Evolutionary conservation across 1,284 basidiomycete genomes (phyloP).

Genomic region (Phaffia rhodozyma): DNA sequence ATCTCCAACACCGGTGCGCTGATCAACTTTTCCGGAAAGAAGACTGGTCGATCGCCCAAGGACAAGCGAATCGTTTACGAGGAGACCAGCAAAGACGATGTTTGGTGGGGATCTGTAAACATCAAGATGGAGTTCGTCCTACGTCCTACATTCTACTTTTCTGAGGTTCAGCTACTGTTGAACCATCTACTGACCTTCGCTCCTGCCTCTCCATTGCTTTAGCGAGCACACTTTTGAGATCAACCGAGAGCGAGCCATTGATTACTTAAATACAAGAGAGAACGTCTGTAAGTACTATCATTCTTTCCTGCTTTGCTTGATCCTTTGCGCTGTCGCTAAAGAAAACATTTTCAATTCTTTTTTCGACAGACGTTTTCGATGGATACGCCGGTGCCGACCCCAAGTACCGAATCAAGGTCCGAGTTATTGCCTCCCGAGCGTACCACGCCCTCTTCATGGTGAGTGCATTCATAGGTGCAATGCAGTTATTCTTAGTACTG

Average conservation of each 20-base stretch:
- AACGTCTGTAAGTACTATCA: conserved; percentile 54
- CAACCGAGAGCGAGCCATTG: conserved; percentile 98
- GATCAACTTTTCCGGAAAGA: conserved; percentile 99
- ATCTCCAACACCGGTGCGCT: conserved; percentile 91
- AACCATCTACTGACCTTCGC: conserved; percentile 11
- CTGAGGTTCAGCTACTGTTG: background rate
- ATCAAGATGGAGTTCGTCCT: conserved; percentile 90
- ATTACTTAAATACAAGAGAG: conserved; percentile 97
- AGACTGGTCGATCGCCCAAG: conserved; percentile 95
- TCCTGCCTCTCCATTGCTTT: conserved; percentile 9
- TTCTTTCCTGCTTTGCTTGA: background rate
- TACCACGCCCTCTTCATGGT: conserved; percentile 99
- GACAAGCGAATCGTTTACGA: conserved; percentile 99
- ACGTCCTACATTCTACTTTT: conserved; percentile 2
- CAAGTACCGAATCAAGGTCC: conserved; percentile 99
- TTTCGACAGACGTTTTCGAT: conserved; percentile 68
- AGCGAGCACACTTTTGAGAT: conserved; percentile 95
- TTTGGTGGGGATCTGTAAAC: conserved; percentile 99
- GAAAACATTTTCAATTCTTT: background rate
- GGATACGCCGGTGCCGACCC: conserved; percentile 88
- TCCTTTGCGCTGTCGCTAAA: background rate
- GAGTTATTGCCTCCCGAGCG: conserved; percentile 93
- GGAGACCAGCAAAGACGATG: conserved; percentile 90
- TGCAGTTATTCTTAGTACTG: conserved; percentile 13
- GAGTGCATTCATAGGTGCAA: conserved; percentile 32